Base-by-base conservation (phyloP, 371 early-diverging fungal species). In the Mortierella sp. region DNA sequence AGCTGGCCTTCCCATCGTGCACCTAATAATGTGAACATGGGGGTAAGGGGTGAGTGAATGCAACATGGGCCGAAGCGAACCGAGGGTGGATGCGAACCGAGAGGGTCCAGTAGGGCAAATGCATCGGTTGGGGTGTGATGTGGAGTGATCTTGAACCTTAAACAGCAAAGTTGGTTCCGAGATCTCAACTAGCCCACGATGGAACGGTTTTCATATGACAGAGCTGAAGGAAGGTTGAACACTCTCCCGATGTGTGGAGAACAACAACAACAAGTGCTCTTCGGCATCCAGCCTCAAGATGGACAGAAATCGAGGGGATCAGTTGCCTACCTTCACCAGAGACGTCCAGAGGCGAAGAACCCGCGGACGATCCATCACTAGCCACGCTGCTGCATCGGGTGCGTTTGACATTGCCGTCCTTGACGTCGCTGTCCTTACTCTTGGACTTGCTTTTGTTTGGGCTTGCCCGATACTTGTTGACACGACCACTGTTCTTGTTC, bases 1-100 rank as follows among this genome's bases (percentile, higher is more conserved):
- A 71, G 54, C 28, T 71, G 72, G 1, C 72, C 72, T 48, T 71
- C 72, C 72, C 66, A 71, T 12, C 65, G 65, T 0, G 65, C 50
- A 21, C 71, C 71, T 69, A 60, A 10, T 4, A 7, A 34, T 34
- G 34, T 34, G 10, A 34, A 7, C 34, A 34, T 7, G 34, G 34
- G 34, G 10, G 4, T 28, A 21, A 44, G 31, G 37, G 40, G 19
- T 19, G 45, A 53, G 21, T 48, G 31, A 46, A 19, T 14, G 47
- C 40, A n/a, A 45, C 25, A 60, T 41, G 41, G 43, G n/a, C 39
- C 60, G 71, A 71, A 62, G 58, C 60, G 71, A 63, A 27, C 56
- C 60, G 63, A 63, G 19, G 34, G 28, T 9, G 40, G 16, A 63
- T 39, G 43, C 43, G 46, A 45, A 0, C 24, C 10, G 25, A 28